Percentiles rank a stretch among this genome's conserved stretches.
phyloP scores from a whole-genome alignment of 441 rosid genomes.

The Pelargonium australe region DNA sequence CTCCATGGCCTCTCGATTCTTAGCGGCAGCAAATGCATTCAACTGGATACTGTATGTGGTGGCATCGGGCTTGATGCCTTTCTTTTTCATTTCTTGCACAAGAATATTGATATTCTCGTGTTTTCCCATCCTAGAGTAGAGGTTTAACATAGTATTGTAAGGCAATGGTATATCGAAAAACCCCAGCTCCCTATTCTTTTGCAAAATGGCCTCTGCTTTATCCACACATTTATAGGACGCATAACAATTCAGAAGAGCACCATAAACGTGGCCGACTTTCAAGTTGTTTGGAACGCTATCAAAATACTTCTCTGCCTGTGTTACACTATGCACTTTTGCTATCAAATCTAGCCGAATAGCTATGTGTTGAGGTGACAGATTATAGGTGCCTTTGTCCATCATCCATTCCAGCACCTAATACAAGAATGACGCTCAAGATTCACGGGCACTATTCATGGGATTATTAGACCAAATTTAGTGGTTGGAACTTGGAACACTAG shows the following conservation, averaged over 20 bases:
- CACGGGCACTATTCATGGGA: not conserved
- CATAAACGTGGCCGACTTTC: slow-evolving; percentile 29
- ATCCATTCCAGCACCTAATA: slow-evolving; percentile 39
- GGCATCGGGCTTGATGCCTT: slow-evolving; percentile 21
- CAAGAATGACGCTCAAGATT: not conserved
- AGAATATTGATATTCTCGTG: slow-evolving; percentile 32
- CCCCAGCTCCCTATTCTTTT: slow-evolving; percentile 31
- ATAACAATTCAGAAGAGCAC: slow-evolving; percentile 41
- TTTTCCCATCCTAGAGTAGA: slow-evolving; percentile 27
- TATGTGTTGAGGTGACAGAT: slow-evolving; percentile 21
- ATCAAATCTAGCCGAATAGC: slow-evolving; percentile 42
- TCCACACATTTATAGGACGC: slow-evolving; percentile 24
- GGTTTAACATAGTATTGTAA: slow-evolving; percentile 36
- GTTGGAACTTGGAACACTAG: too few species aligned
- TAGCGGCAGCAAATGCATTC: slow-evolving; percentile 32
- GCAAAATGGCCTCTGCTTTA: slow-evolving; percentile 36
- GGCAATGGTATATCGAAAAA: slow-evolving; percentile 16
- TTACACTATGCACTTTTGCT: slow-evolving; percentile 34
- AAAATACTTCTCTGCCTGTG: slow-evolving; percentile 37
- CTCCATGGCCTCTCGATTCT: slow-evolving; percentile 34
- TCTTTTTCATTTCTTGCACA: slow-evolving; percentile 39
- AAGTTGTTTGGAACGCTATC: slow-evolving; percentile 21
- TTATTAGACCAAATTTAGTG: too few species aligned
- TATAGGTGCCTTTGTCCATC: slow-evolving; percentile 19
- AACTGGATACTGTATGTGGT: slow-evolving; percentile 28